Evolutionary conservation across 768 basidiomycete species (phyloP), one percentile per base, ranked within the genome.

Genomic region (Boletellus emodensis): DNA sequence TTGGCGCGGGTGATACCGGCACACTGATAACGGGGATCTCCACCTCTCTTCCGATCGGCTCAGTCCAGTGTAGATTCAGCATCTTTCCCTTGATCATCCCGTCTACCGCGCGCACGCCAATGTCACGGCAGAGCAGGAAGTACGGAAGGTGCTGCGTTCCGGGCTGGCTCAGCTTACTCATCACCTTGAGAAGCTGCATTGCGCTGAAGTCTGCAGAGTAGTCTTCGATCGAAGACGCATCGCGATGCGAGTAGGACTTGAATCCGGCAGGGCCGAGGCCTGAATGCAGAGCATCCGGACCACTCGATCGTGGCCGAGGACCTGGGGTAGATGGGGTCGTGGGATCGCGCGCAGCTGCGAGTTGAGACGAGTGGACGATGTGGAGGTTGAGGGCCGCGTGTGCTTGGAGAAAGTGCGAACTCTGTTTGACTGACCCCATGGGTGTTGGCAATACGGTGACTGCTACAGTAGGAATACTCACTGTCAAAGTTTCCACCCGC

Each of bases 351-450:
- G 68, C 59, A 51, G 70, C 65, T 0, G 77, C 63, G 1, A 81
- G 69, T 61, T 90, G 86, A 2, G 85, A 84, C 2, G 88, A 85
- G 59, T 92, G 89, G 46, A 93, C 87, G 64, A 93, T 86, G 63
- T 93, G 90, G 13, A 93, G 78, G 57, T 93, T 92, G 48, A 93
- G 78, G 1, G 90, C 72, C 1, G 88, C 77, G 51, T 92, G 87
- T 0, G 90, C 90, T 70, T 92, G 90, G 20, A 92, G 78, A 71
- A 90, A 92, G 61, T 88, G 86, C 0, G 88, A 87, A 51, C 84
- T 83, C 59, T 87, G 84, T 59, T 83, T 83, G 64, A 90, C 87
- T 90, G 55, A 28, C 24, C 43, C 36, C 52, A 6, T 15, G 32
- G 15, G 17, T 14, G 50, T 53, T 40, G 55, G 57, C 11, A 34